Evolutionary conservation across 2,329 filamentous ascomycete genomes (phyloP).

Genomic region (Colletotrichum somersetense): DNA sequence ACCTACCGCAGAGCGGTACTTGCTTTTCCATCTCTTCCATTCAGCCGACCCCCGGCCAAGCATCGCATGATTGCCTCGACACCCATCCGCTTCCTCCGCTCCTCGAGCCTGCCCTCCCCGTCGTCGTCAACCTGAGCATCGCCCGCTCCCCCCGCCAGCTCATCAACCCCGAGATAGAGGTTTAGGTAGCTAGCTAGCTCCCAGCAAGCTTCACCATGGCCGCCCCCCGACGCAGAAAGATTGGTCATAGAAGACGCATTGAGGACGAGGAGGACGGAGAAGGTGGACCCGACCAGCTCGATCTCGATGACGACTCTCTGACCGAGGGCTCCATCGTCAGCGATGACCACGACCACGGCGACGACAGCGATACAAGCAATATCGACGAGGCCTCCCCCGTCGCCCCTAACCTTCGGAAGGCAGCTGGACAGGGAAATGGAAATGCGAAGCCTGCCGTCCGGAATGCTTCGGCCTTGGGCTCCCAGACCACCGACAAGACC

Average conservation of each 20-base stretch:
- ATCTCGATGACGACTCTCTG: conserved; percentile 74
- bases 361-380: conserved; percentile 75
- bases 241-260: conserved; percentile 75
- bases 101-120: conserved; percentile 33
- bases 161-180: conserved; percentile 16
- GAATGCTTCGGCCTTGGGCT: conserved; percentile 52
- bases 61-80: conserved; percentile 40
- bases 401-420: conserved; percentile 56
- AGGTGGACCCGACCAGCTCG: conserved; percentile 65
- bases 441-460: conserved; percentile 51
- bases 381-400: conserved; percentile 69
- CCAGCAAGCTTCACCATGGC: conserved; percentile 56
- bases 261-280: conserved; percentile 81
- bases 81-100: conserved; percentile 37
- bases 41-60: conserved; percentile 24
- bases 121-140: conserved; percentile 40
- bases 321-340: conserved; percentile 73
- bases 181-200: conserved; percentile 33
- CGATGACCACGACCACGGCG: conserved; percentile 70
- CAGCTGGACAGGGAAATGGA: conserved; percentile 58
- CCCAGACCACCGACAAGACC: conserved; percentile 52
- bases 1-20: conserved; percentile 41
- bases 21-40: conserved; percentile 39
- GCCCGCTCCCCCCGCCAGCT: conserved; percentile 8
- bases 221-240: conserved; percentile 71